Evolutionary conservation across 768 basidiomycete genomes (phyloP).

Genomic region (Amyloporia xantha): DNA sequence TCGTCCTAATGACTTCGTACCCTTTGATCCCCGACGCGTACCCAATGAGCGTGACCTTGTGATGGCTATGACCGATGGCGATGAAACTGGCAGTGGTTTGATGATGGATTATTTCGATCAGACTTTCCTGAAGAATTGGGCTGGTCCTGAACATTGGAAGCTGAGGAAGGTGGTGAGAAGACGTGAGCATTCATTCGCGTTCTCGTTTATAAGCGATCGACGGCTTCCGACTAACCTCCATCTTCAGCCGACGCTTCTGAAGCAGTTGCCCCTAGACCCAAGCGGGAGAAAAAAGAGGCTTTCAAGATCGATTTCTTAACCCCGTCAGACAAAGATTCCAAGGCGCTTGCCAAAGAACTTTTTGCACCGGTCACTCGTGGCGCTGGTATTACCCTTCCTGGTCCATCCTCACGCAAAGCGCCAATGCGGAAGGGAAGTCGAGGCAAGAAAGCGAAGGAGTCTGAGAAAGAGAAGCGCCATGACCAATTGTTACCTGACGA

Average conservation of each 20-base stretch:
- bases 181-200: slow-evolving; percentile 40
- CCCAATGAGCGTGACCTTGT: slow-evolving; percentile 76
- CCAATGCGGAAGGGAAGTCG: slow-evolving; percentile 32
- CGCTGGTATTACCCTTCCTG: slow-evolving; percentile 58
- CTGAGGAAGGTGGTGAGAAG: slow-evolving; percentile 72
- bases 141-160: slow-evolving; percentile 99
- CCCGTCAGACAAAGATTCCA: slow-evolving; percentile 51
- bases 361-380: slow-evolving; percentile 75
- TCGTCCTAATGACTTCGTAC: slow-evolving; percentile 47
- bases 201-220: not conserved
- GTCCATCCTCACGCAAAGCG: slow-evolving; percentile 14
- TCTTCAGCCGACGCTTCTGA: slow-evolving; percentile 44
- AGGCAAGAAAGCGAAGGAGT: slow-evolving; percentile 43
- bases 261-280: slow-evolving; percentile 42
- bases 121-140: slow-evolving; percentile 89
- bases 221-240: not conserved
- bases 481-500: slow-evolving; percentile 88
- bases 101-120: slow-evolving; percentile 90
- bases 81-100: slow-evolving; percentile 47
- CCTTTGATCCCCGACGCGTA: slow-evolving; percentile 81
- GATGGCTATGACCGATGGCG: slow-evolving; percentile 75
- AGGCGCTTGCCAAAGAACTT: slow-evolving; percentile 59
- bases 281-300: slow-evolving; percentile 71
- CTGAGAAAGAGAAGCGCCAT: slow-evolving; percentile 56
- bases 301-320: slow-evolving; percentile 77